Evolutionary conservation across 1,139 yeast genomes (phyloP), one percentile per base, ranked within the genome.

Genomic region (Pichia sp.): DNA sequence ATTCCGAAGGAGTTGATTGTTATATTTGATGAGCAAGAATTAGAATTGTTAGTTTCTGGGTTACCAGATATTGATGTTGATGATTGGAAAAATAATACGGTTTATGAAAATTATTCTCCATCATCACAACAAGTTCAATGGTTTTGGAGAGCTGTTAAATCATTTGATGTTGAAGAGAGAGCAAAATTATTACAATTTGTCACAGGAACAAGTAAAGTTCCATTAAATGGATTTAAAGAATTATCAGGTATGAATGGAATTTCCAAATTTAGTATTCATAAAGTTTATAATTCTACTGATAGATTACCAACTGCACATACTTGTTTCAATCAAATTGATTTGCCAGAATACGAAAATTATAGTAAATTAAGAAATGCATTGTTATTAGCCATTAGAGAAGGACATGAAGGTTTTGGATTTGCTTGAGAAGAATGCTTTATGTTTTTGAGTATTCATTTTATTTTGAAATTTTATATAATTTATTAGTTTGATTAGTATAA

Each of bases 121-220:
- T 77, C 88, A 1, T 86, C 96, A 3, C 81, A 86, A 38, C 97
- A 90, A 63, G 83, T 94, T 52, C 90, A 85, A 62, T 92, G 97
- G 89, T 94, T 92, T 69, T 94, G 99, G 99, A 76, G 97, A 63
- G 97, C 97, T 1, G 97, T 94, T 16, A 80, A 89, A 59, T 87
- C 97, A 1, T 92, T 92, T 68, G 97, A 89, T 61, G 80, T 80
- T 39, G 98, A 92, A 65, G 97, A 92, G 63, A 76, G 96, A 47
- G 99, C 98, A 20, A 89, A 90, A 62, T 69, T 94, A 55, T 70
- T 94, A 51, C 99, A 94, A 63, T 94, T 92, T 72, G 94, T 95
- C 2, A 94, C 99, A 0, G 99, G 99, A 53, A 92, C 99, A 0
- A 84, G 95, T 50, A 90, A 92, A 67, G 98, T 94, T 9, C 98